Conservation (phyloP, 306 rosid species). For the Vigna angularis region DNA sequence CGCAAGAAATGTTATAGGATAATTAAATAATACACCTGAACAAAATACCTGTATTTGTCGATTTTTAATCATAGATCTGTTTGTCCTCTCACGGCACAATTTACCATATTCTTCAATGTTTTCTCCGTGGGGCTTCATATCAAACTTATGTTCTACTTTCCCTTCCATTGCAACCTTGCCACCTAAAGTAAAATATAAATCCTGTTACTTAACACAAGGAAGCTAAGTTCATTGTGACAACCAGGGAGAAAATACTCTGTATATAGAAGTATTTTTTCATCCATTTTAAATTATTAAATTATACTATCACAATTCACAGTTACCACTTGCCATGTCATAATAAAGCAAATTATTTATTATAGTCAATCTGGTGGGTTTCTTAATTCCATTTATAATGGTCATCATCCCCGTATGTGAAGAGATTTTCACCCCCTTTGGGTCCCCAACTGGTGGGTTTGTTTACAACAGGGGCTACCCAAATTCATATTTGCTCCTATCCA, state of each 20-base stretch:
- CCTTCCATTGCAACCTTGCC: constrained; percentile 89
- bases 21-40: constrained; percentile 33
- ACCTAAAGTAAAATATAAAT: constrained; percentile 53
- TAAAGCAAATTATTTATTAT: not conserved
- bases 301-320: constrained; percentile 12
- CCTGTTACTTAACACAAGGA: constrained; percentile 27
- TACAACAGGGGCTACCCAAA: not conserved
- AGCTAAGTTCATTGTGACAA: constrained; percentile 8
- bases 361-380: no score
- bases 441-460: not conserved
- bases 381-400: no score
- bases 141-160: constrained; percentile 96
- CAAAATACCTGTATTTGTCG: constrained; percentile 84
- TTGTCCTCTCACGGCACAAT: constrained; percentile 96
- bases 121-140: constrained; percentile 95
- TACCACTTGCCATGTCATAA: constrained; percentile 21
- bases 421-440: constrained; percentile 2
- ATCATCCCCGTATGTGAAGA: not conserved
- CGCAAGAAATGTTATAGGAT: constrained; percentile 22
- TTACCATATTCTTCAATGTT: constrained; percentile 90
- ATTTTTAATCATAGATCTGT: constrained; percentile 80
- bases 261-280: not conserved
- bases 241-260: not conserved
- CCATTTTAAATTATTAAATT: constrained; percentile 33
- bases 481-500: not conserved